phyloP scores from a whole-genome alignment of 257 asterid genomes.

The Solanum sparsipilum region DNA sequence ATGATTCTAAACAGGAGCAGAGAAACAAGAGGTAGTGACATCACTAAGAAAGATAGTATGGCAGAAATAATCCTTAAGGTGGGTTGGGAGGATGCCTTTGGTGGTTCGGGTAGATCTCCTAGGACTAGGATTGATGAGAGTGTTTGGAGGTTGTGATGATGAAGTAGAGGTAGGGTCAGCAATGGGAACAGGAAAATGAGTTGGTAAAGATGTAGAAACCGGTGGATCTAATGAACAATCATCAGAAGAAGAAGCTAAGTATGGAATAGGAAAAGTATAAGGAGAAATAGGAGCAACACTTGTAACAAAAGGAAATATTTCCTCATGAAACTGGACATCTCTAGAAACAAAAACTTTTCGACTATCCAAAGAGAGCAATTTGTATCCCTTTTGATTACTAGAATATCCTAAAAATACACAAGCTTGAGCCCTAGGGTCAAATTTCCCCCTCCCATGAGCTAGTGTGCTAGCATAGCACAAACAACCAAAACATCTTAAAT shows the following conservation, averaged over 20 bases:
- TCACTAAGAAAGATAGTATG: no score
- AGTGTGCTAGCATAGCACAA: background rate
- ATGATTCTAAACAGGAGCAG: no score
- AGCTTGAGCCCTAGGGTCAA: background rate
- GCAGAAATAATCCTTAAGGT: background rate
- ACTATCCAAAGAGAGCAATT: no score
- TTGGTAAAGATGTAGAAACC: background rate
- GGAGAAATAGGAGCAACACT: no score
- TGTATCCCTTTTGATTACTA: background rate
- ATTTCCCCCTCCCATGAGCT: background rate
- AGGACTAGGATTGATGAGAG: background rate
- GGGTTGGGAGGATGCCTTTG: background rate
- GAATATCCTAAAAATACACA: background rate
- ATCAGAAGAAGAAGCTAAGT: background rate
- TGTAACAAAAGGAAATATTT: background rate
- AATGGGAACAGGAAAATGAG: no score
- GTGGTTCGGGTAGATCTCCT: background rate
- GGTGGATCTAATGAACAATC: background rate
- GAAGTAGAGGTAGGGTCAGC: no score
- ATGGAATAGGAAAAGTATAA: background rate
- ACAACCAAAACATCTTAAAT: background rate
- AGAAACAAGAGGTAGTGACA: no score
- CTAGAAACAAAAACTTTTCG: background rate
- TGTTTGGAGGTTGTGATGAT: background rate
- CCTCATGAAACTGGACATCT: background rate